phyloP scores from a whole-genome alignment of 371 early-diverging fungal genomes.

The Circinella minor region DNA sequence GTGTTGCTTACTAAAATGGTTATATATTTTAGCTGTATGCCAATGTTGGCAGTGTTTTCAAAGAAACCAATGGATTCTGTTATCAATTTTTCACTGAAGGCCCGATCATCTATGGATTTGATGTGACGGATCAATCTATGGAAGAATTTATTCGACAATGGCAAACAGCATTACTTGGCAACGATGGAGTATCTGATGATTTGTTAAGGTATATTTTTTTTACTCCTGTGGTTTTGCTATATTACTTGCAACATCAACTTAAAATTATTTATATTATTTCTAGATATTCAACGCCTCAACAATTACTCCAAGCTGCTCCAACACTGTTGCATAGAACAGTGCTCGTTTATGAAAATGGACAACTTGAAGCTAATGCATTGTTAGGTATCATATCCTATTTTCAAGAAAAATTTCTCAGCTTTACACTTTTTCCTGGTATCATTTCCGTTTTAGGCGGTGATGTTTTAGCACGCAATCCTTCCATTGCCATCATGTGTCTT shows the following conservation, averaged over 20 bases:
- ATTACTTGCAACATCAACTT: too few species aligned
- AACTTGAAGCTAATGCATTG: slow-evolving; percentile 28
- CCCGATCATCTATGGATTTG: slow-evolving; percentile 32
- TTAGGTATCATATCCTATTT: slow-evolving; percentile 37
- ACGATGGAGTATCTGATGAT: slow-evolving; percentile 41
- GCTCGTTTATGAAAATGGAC: slow-evolving; percentile 24
- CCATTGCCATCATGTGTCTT: slow-evolving; percentile 28
- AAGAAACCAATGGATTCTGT: slow-evolving; percentile 31
- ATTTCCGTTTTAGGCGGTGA: slow-evolving; percentile 35
- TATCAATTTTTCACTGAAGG: slow-evolving; percentile 40
- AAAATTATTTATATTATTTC: not conserved
- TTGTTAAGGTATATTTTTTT: slow-evolving; percentile 28
- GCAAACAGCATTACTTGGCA: slow-evolving; percentile 37
- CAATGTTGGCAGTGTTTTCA: slow-evolving; percentile 35
- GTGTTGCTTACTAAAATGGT: not conserved
- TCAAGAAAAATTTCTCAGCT: slow-evolving; percentile 38
- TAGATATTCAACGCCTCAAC: slow-evolving; percentile 35
- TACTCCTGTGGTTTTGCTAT: too few species aligned
- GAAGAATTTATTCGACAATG: slow-evolving; percentile 37
- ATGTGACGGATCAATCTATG: slow-evolving; percentile 24
- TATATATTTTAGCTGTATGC: slow-evolving; percentile 29
- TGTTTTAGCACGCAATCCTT: slow-evolving; percentile 24
- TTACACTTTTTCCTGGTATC: slow-evolving; percentile 30
- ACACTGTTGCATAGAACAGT: slow-evolving; percentile 38
- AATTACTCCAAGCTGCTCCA: slow-evolving; percentile 33